Percentiles rank a stretch among this genome's conserved stretches.
Evolutionary conservation across 192 early-diverging fungal species (phyloP).

Genomic region (Jimgerdemannia flammicorona): DNA sequence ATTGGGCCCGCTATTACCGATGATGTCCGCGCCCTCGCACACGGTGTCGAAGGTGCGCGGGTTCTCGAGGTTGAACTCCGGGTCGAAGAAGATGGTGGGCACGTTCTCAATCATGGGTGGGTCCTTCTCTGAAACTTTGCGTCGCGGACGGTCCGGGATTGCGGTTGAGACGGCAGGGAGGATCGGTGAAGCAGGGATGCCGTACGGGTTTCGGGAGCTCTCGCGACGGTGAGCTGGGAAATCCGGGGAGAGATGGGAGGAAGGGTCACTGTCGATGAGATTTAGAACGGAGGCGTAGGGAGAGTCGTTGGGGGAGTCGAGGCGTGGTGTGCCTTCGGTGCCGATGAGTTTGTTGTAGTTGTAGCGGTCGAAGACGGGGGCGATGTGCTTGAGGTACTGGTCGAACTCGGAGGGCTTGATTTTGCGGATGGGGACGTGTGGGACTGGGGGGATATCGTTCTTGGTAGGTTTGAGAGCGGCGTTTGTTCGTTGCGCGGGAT

Average conservation of each 20-base stretch:
- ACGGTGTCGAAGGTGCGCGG: constrained; percentile 86
- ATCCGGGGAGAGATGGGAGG: constrained; percentile 23
- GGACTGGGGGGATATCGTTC: constrained; percentile 49
- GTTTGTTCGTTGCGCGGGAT: constrained; percentile 52
- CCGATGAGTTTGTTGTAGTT: constrained; percentile 57
- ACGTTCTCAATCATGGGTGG: constrained; percentile 78
- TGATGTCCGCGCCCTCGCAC: constrained; percentile 69
- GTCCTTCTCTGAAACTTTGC: constrained; percentile 37
- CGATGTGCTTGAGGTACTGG: constrained; percentile 68
- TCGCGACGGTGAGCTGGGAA: constrained; percentile 46
- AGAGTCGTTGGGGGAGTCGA: constrained; percentile 25
- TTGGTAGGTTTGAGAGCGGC: constrained; percentile 45
- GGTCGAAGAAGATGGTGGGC: constrained; percentile 84
- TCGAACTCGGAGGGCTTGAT: constrained; percentile 82
- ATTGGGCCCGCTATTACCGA: constrained; percentile 33
- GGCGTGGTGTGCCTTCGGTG: constrained; percentile 33
- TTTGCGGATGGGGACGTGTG: constrained; percentile 58
- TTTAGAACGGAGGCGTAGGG: constrained; percentile 45
- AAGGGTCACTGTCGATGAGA: constrained; percentile 29
- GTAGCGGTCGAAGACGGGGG: constrained; percentile 79
- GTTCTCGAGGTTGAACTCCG: constrained; percentile 83
- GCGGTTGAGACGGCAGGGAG: constrained; percentile 30
- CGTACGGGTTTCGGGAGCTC: constrained; percentile 48
- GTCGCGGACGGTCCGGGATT: constrained; percentile 19
- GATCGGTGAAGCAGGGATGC: constrained; percentile 29